Percentiles rank a stretch among this genome's conserved stretches.
These are phyloP conservation scores for Arthroderma sp. DNA, from an alignment of 2,329 filamentous ascomycete genomes.

Conservation along the genomic window DNA sequence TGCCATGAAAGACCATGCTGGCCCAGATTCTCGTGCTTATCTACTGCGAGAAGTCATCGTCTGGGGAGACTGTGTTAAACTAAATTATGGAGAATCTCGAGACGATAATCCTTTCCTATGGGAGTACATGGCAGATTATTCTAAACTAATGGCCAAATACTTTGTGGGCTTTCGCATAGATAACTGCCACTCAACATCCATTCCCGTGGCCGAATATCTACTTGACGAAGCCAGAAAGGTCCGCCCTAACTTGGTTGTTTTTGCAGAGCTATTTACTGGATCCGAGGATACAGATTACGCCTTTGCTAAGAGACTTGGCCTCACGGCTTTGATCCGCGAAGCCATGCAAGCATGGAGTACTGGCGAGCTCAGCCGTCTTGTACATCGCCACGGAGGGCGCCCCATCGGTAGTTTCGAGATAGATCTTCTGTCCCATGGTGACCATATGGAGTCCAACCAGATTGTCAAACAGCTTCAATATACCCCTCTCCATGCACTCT, in stretches of 20 bases:
- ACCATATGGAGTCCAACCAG: slow-evolving; percentile 39
- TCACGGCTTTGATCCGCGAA: slow-evolving; percentile 86
- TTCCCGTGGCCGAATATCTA: slow-evolving; percentile 89
- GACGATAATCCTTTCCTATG: slow-evolving; percentile 87
- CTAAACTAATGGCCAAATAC: slow-evolving; percentile 81
- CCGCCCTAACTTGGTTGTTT: slow-evolving; percentile 77
- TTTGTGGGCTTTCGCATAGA: slow-evolving; percentile 94
- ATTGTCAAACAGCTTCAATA: slow-evolving; percentile 70
- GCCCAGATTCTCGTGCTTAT: slow-evolving; percentile 80
- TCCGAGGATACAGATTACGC: slow-evolving; percentile 93
- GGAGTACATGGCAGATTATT: slow-evolving; percentile 93
- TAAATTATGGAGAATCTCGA: slow-evolving; percentile 70
- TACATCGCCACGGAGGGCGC: slow-evolving; percentile 83
- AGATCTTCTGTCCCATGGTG: slow-evolving; percentile 64
- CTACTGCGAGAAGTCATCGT: slow-evolving; percentile 92
- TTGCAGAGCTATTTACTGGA: slow-evolving; percentile 89
- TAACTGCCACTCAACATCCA: slow-evolving; percentile 92
- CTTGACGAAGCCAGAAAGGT: slow-evolving; percentile 85
- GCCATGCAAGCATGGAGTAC: slow-evolving; percentile 99
- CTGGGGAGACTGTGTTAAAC: slow-evolving; percentile 96
- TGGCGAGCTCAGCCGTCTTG: slow-evolving; percentile 77
- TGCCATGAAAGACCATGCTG: slow-evolving; percentile 85
- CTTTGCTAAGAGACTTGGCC: slow-evolving; percentile 83
- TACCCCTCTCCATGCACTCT: slow-evolving; percentile 81
- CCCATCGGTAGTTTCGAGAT: slow-evolving; percentile 96